Conservation (phyloP, 179 eudicot genomes). For the Drosera spatulata region DNA sequence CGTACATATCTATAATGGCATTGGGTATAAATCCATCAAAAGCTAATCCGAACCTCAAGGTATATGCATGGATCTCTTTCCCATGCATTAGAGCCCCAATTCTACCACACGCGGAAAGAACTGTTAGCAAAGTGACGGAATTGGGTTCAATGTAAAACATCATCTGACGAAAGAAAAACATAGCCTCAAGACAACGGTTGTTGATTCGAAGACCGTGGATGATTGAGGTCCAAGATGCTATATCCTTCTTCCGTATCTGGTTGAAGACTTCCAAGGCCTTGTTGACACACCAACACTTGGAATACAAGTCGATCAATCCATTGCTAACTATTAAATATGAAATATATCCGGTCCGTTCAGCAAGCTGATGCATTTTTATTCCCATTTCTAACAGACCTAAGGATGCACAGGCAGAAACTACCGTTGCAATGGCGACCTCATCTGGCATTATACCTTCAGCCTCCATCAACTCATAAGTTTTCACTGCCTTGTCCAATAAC, state of each 20-base stretch:
- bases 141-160: conserved; percentile 41
- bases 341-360: conserved; percentile 42
- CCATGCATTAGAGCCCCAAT: conserved; percentile 76
- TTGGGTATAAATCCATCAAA: conserved; percentile 53
- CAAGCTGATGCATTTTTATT: conserved; percentile 47
- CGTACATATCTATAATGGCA: conserved; percentile 72
- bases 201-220: conserved; percentile 62
- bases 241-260: conserved; percentile 39
- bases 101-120: conserved; percentile 60
- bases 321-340: conserved; percentile 49
- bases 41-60: conserved; percentile 44
- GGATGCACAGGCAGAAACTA: conserved; percentile 63
- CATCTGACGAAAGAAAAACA: conserved; percentile 61
- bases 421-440: conserved; percentile 58
- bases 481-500: conserved; percentile 46
- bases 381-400: conserved; percentile 49
- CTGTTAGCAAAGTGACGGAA: conserved; percentile 48
- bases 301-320: conserved; percentile 54
- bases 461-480: conserved; percentile 55
- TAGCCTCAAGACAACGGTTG: conserved; percentile 54
- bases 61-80: conserved; percentile 77
- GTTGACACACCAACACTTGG: conserved; percentile 54
- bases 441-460: conserved; percentile 40
- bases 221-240: conserved; percentile 79
- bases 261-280: conserved; percentile 69